These are phyloP conservation scores for Scenedesmus sp. DNA, from an alignment of 163 green algal species.

Conservation along the genomic window DNA sequence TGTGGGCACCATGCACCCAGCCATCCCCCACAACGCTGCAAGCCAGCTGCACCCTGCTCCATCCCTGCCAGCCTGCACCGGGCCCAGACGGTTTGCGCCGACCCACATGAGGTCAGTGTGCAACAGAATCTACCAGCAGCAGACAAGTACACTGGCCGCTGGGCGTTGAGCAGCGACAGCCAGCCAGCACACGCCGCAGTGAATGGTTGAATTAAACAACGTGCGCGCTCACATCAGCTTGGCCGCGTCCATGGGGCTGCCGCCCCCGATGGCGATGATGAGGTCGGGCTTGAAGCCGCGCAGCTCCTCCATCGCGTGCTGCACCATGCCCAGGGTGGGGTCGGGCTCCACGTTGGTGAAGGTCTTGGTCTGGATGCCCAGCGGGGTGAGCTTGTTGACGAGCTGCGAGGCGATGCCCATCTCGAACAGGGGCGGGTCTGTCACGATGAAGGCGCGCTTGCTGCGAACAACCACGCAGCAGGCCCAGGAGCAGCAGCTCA, in stretches of 20 bases:
- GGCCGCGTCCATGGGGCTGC: slow-evolving; percentile 75
- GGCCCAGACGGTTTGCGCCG: too few species aligned
- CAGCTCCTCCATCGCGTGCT: slow-evolving; percentile 69
- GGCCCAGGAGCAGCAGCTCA: neutral
- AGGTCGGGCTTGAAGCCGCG: slow-evolving; percentile 76
- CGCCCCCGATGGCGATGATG: slow-evolving; percentile 81
- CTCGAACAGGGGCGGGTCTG: slow-evolving; percentile 77
- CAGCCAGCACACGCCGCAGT: too few species aligned
- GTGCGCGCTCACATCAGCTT: slow-evolving; percentile 61
- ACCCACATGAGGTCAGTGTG: too few species aligned
- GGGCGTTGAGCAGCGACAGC: too few species aligned
- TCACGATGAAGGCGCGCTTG: slow-evolving; percentile 78
- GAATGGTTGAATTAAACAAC: too few species aligned
- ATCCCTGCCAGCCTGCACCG: too few species aligned
- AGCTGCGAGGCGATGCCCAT: slow-evolving; percentile 69
- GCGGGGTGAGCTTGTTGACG: slow-evolving; percentile 56
- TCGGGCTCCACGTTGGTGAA: slow-evolving; percentile 47
- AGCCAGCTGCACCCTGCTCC: too few species aligned
- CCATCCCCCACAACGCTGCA: slow-evolving; percentile 3
- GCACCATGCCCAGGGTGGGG: slow-evolving; percentile 48
- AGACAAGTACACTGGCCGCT: too few species aligned
- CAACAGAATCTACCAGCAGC: too few species aligned
- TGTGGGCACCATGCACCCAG: too few species aligned
- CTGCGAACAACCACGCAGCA: slow-evolving; percentile 30
- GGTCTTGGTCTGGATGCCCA: slow-evolving; percentile 70